Conservation (phyloP, 805 yeast genomes). For the Metschnikowia arizonensis region DNA sequence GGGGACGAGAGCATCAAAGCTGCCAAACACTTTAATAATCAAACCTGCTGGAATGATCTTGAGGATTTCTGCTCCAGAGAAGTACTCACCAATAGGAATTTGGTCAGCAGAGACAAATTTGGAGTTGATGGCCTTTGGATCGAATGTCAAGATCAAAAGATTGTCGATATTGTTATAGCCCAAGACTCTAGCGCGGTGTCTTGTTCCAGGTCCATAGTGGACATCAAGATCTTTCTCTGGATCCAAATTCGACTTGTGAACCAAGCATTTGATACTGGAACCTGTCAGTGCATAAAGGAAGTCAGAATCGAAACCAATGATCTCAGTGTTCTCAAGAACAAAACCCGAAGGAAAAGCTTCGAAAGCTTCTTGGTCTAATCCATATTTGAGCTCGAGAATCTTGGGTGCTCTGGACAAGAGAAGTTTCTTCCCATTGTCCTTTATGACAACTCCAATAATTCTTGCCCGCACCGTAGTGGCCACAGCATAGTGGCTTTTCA, state of each 20-base stretch:
- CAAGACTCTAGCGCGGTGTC: slow-evolving; percentile 71
- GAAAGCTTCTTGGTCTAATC: slow-evolving; percentile 26
- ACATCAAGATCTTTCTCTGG: slow-evolving; percentile 41
- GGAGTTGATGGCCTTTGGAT: slow-evolving; percentile 58
- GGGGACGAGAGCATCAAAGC: slow-evolving; percentile 72
- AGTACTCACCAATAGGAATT: slow-evolving; percentile 68
- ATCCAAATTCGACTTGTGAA: slow-evolving; percentile 70
- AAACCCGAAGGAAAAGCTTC: slow-evolving; percentile 82
- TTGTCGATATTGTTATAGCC: slow-evolving; percentile 68
- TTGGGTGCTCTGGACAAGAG: slow-evolving; percentile 62
- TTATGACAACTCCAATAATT: slow-evolving; percentile 53
- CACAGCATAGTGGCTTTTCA: slow-evolving; percentile 60
- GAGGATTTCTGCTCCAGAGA: slow-evolving; percentile 50
- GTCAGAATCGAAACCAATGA: slow-evolving; percentile 55
- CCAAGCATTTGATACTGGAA: slow-evolving; percentile 57
- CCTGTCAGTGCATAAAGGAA: slow-evolving; percentile 59
- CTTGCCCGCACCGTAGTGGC: slow-evolving; percentile 71
- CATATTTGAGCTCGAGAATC: slow-evolving; percentile 35
- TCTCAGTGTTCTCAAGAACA: slow-evolving; percentile 52
- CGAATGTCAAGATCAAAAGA: slow-evolving; percentile 61
- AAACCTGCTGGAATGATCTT: slow-evolving; percentile 66
- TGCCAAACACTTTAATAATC: slow-evolving; percentile 57
- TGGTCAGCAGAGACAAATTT: slow-evolving; percentile 67
- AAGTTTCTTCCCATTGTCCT: slow-evolving; percentile 51
- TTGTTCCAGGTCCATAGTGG: slow-evolving; percentile 59